phyloP scores from a whole-genome alignment of 768 basidiomycete species.

The Lentinula raphanica region DNA sequence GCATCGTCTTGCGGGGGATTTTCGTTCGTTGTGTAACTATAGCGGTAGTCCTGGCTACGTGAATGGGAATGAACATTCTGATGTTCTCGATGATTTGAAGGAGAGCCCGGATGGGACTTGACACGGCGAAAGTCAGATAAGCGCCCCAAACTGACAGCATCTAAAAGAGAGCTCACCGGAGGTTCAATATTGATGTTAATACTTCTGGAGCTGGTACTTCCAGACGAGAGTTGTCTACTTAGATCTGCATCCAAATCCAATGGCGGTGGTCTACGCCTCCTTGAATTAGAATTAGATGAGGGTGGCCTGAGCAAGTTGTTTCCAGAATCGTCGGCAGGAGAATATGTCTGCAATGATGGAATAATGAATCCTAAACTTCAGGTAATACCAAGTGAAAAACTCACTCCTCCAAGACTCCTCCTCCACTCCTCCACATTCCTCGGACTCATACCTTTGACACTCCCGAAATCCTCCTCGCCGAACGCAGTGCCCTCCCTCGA shows the following conservation, averaged over 20 bases:
- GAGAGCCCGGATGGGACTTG: background rate
- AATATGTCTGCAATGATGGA: background rate
- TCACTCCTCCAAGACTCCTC: background rate
- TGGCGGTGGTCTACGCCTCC: background rate
- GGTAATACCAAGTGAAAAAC: no score
- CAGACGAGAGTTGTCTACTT: background rate
- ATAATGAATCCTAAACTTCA: no score
- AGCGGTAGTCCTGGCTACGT: background rate
- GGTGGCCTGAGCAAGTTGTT: conserved; percentile 1
- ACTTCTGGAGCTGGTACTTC: conserved; percentile 1
- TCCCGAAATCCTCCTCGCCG: background rate
- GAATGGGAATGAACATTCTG: no score
- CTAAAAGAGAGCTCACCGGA: background rate
- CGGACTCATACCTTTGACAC: background rate
- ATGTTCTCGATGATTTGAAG: background rate
- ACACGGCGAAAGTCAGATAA: background rate
- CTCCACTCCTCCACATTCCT: conserved; percentile 5
- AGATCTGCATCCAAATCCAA: background rate
- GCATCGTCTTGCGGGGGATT: background rate
- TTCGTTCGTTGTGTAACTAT: background rate
- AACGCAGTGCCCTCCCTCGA: conserved; percentile 4
- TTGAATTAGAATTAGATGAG: background rate
- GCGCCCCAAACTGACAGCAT: background rate
- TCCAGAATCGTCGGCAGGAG: background rate
- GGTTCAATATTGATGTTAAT: background rate